Conservation (phyloP, 2,329 filamentous ascomycete genomes). For the Pezizomycotina sp. region DNA sequence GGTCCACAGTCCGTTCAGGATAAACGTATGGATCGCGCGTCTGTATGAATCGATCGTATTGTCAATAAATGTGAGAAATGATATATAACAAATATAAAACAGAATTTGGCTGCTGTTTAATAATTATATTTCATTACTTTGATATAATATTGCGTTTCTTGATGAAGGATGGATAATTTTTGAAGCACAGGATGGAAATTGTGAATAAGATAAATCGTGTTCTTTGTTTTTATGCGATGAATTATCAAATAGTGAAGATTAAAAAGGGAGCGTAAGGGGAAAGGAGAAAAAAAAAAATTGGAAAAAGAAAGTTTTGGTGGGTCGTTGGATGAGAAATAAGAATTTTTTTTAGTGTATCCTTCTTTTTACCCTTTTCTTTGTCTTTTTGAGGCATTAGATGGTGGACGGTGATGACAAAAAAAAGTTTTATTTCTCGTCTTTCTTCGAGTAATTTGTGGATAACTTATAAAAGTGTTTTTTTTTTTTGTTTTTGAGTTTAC, state of each 20-base stretch:
- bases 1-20: slow-evolving; percentile 8
- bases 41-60: no score
- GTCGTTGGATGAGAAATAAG: no score
- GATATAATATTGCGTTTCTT: slow-evolving; percentile 2
- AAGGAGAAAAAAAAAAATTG: neutral
- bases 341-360: no score
- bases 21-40: slow-evolving; percentile 16
- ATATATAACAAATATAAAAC: slow-evolving; percentile 4
- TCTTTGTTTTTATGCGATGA: neutral
- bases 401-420: no score
- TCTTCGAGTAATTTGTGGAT: no score
- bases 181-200: slow-evolving; percentile 2
- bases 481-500: no score
- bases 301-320: no score
- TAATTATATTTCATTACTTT: slow-evolving; percentile 2
- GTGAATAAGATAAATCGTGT: neutral
- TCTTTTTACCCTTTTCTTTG: no score
- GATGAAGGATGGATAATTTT: neutral
- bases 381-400: no score
- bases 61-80: slow-evolving; percentile 4
- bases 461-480: no score
- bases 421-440: no score
- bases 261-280: neutral
- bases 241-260: neutral
- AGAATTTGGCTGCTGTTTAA: neutral